Evolutionary conservation across 306 rosid genomes (phyloP).

Genomic region (Cucurbita moschata): DNA sequence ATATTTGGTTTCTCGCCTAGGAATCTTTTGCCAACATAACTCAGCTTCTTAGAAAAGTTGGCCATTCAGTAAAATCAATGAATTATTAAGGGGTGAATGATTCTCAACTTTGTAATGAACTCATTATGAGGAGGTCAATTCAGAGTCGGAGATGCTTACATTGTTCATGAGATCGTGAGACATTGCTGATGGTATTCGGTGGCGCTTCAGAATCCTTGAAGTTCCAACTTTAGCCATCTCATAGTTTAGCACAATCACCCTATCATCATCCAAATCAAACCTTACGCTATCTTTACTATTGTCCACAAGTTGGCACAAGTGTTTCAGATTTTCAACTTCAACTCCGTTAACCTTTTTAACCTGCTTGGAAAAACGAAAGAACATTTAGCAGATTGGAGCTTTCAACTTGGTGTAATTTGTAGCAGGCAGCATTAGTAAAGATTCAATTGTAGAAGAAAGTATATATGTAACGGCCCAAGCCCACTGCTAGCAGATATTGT

Average conservation of each 20-base stretch:
- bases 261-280: slow-evolving; percentile 78
- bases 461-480: neutral
- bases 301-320: slow-evolving; percentile 55
- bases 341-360: slow-evolving; percentile 67
- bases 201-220: slow-evolving; percentile 57
- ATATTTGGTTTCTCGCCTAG: too few relatives aligned
- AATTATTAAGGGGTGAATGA: neutral
- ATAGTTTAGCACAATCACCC: slow-evolving; percentile 57
- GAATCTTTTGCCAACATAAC: neutral
- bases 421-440: neutral
- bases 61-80: neutral
- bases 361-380: slow-evolving; percentile 16
- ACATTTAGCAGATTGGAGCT: neutral
- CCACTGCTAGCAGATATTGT: too few relatives aligned
- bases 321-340: slow-evolving; percentile 57
- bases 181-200: slow-evolving; percentile 58
- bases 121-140: slow-evolving; percentile 9
- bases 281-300: slow-evolving; percentile 42
- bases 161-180: slow-evolving; percentile 43
- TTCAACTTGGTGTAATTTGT: neutral
- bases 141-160: slow-evolving; percentile 11
- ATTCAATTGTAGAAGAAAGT: neutral
- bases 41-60: neutral
- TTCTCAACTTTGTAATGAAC: neutral
- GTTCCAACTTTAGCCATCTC: slow-evolving; percentile 52